Evolutionary conservation across 2,329 filamentous ascomycete species (phyloP), one percentile per base, ranked within the genome.

Genomic region (Xylaria digitata): DNA sequence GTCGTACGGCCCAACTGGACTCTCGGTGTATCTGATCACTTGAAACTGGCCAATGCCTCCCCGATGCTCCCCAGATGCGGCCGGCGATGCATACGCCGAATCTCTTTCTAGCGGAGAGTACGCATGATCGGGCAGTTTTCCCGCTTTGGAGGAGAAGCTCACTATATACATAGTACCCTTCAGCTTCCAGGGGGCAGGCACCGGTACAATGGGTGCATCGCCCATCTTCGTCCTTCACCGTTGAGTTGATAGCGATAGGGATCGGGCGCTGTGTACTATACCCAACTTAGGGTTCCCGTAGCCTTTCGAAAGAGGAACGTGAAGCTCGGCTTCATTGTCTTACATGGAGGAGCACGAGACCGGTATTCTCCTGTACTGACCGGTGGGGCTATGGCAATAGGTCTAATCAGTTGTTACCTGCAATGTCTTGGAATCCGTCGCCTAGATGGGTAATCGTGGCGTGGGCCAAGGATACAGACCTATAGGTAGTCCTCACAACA

Each of bases 1-100:
- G 69, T 87, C 85, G 64, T 87, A 87, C 0, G 84, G 79, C 0
- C 85, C 85, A 2, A 85, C 84, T 0, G 84, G 84, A 3, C 80
- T 83, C 21, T 85, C 80, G 1, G 74, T 77, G 72, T 87, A 87
- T 8, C 84, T 80, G 34, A 87, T 78, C 61, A 87, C 74, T 74
- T 86, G 84, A 17, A 86, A 75, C 77, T 83, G 82, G 68, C 81
- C 78, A 6, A 85, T 67, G 0, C 85, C 84, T 17, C 84, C 83
- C 17, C 79, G 69, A 5, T 81, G 78, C 37, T 75, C 72, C n/a
- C 80, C 81, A 0, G 78, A 76, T 0, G 73, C 70, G 0, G 70
- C 50, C 1, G 74, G 65, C 3, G 73, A 69, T 42, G 81, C 79
- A 63, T 81, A 85, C 0, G 69, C 40, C 0, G 83, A 83, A 0